Evolutionary conservation across 2,329 filamentous ascomycete genomes (phyloP).

Genomic region (Ophiostoma angusticollis): DNA sequence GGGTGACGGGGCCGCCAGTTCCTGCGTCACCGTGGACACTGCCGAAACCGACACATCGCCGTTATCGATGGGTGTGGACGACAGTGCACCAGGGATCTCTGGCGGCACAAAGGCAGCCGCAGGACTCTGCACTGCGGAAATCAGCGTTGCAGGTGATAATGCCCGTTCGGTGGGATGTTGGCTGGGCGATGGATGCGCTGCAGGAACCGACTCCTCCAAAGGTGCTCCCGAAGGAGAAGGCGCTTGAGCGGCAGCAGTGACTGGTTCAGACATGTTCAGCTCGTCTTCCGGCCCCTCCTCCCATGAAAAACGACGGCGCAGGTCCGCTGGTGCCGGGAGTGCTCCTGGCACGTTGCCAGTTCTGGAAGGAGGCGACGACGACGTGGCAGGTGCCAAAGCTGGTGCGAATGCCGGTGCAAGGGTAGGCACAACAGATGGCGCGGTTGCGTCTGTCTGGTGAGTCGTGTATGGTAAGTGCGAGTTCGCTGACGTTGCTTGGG

Average conservation of each 20-base stretch:
- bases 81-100: too few relatives aligned
- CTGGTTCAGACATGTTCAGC: background rate
- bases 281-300: conserved; percentile 21
- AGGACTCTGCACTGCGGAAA: too few relatives aligned
- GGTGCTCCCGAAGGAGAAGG: background rate
- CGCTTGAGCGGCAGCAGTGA: conserved; percentile 1
- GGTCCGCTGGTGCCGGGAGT: background rate
- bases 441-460: background rate
- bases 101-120: too few relatives aligned
- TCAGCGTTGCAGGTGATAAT: too few relatives aligned
- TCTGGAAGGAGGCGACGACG: background rate
- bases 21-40: background rate
- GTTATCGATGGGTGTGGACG: too few relatives aligned
- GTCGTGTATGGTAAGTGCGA: too few relatives aligned
- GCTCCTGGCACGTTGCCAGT: background rate
- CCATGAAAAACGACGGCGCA: conserved; percentile 30
- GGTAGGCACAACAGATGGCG: too few relatives aligned
- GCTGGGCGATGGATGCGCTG: too few relatives aligned
- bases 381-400: background rate
- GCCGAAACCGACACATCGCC: background rate
- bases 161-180: too few relatives aligned
- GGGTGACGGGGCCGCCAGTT: conserved; percentile 1
- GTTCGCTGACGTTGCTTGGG: too few relatives aligned
- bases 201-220: too few relatives aligned
- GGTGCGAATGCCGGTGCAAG: background rate